Evolutionary conservation across 768 basidiomycete species (phyloP), one percentile per base, ranked within the genome.

Genomic region (Ephemerocybe angulata): DNA sequence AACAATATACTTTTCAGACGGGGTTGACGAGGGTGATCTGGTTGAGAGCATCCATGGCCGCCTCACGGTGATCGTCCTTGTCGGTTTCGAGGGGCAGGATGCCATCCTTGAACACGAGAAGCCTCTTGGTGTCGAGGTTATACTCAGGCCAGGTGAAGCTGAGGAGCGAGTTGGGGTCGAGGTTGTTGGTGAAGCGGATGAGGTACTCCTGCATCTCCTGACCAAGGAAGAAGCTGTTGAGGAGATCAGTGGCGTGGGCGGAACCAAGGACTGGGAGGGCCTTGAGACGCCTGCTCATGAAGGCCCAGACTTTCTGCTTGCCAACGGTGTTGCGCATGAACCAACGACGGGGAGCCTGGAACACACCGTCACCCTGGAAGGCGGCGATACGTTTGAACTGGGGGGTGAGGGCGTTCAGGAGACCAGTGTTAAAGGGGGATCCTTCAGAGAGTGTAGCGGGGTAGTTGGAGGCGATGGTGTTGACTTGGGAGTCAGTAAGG

Each of bases 391-490:
- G 70, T 59, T 84, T 84, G 65, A 70, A 82, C 43, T 70, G 66
- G 0, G 78, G 75, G 2, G 75, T 73, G 4, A 78, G 55, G 0
- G 71, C 70, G 53, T 84, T 81, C 17, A 71, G 55, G 35, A 61
- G 21, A 0, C 76, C 73, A 0, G 83, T 84, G 53, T 71, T 71
- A 58, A 77, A 85, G 0, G 83, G 83, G 0, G 81, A 83, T 17
- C 83, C 83, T 50, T 73, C 60, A 1, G 67, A 64, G 1, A 72
- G 61, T 48, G 77, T 72, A 0, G 61, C 53, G 0, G 81, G 74
- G 55, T 80, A 81, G 17, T 69, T 56, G 8, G 58, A 28, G 10
- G 67, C 53, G n/a, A 80, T 42, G 12, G 61, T 52, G 13, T 66
- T 59, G 3, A 76, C 21, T 46, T 72, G 63, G 7, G 58, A 53